These are phyloP conservation scores for Lactarius quietus DNA, from an alignment of 768 basidiomycete genomes.

Conservation along the genomic window DNA sequence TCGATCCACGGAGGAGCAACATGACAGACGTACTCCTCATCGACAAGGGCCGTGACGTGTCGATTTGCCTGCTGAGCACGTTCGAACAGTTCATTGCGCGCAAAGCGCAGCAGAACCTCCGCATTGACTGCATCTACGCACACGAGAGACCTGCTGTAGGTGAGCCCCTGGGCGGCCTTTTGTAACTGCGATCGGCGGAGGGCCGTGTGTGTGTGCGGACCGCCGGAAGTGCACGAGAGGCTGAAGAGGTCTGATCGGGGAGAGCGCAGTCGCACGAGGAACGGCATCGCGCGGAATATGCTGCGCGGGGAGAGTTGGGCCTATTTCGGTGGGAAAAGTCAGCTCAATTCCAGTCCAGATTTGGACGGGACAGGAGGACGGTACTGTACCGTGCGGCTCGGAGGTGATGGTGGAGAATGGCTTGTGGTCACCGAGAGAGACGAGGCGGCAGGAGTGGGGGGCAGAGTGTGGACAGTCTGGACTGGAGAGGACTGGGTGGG, in stretches of 20 bases:
- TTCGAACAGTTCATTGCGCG: conserved; percentile 40
- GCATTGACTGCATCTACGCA: conserved; percentile 23
- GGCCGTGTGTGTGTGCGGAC: conserved; percentile 14
- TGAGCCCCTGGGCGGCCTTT: conserved; percentile 2
- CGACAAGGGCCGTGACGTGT: conserved; percentile 59
- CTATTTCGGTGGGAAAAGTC: neutral
- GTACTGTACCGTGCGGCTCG: neutral
- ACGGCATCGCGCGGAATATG: conserved; percentile 16
- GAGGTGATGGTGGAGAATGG: neutral
- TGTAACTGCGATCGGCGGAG: neutral
- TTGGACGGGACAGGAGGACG: neutral
- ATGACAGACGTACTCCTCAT: conserved; percentile 57
- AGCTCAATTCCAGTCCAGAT: neutral
- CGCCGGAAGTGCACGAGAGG: conserved; percentile 14
- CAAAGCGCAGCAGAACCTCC: conserved; percentile 17
- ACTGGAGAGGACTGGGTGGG: neutral
- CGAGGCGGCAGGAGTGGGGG: neutral
- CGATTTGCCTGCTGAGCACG: conserved; percentile 47
- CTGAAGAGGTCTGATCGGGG: conserved; percentile 7
- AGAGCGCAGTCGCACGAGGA: conserved; percentile 18
- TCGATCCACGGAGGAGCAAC: neutral
- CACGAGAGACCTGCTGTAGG: conserved; percentile 11
- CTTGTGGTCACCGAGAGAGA: neutral
- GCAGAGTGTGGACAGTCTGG: neutral
- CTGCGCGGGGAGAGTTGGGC: conserved; percentile 19